phyloP scores from a whole-genome alignment of 345 rosid species.

The Gossypium stocksii region DNA sequence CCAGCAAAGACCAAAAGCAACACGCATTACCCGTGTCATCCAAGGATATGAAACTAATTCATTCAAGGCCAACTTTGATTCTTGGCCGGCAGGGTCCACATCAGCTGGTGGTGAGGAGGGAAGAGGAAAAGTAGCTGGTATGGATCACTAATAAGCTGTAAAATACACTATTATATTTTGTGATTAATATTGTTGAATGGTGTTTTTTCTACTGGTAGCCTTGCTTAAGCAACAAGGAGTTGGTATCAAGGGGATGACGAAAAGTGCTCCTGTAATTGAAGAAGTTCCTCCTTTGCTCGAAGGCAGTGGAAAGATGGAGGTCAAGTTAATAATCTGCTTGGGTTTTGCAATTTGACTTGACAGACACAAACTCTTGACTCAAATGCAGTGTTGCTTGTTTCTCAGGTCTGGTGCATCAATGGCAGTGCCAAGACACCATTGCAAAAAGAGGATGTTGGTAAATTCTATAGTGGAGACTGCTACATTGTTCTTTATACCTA shows the following conservation, averaged over 20 bases:
- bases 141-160: conserved; percentile 16
- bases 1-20: conserved; percentile 85
- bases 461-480: conserved; percentile 95
- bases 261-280: conserved; percentile 71
- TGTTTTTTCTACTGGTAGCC: conserved; percentile 43
- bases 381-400: conserved; percentile 16
- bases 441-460: conserved; percentile 78
- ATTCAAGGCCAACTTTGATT: conserved; percentile 87
- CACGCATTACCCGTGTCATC: conserved; percentile 67
- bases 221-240: conserved; percentile 93
- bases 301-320: conserved; percentile 98
- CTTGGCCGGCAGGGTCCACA: conserved; percentile 90
- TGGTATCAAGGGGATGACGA: conserved; percentile 75
- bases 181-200: conserved; percentile 21
- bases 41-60: conserved; percentile 94
- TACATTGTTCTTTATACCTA: conserved; percentile 81
- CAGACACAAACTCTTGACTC: background rate
- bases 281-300: conserved; percentile 95
- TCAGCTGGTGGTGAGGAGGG: conserved; percentile 87
- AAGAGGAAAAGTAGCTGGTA: conserved; percentile 99
- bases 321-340: conserved; percentile 27
- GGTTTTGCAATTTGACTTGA: conserved; percentile 1
- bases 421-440: conserved; percentile 73
- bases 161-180: conserved; percentile 8
- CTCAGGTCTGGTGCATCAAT: conserved; percentile 85